These are phyloP conservation scores for Cutaneotrichosporon mucoides DNA, from an alignment of 1,284 basidiomycete species.

Conservation along the genomic window DNA sequence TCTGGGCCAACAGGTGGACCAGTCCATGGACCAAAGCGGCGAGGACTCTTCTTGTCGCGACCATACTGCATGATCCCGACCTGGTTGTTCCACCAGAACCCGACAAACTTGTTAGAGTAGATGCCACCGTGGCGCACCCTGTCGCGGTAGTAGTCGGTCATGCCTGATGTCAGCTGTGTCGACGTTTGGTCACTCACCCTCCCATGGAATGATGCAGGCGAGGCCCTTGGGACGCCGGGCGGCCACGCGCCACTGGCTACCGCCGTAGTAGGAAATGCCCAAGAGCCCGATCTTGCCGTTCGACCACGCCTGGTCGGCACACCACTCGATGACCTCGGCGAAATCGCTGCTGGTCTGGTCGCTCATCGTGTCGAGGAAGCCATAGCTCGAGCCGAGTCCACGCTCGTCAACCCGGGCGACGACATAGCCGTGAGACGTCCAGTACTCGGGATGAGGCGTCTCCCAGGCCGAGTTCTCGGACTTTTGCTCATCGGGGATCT, in stretches of 20 bases:
- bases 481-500: slow-evolving; percentile 41
- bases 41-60: background rate
- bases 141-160: slow-evolving; percentile 45
- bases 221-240: slow-evolving; percentile 43
- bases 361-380: slow-evolving; percentile 39
- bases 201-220: slow-evolving; percentile 44
- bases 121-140: slow-evolving; percentile 42
- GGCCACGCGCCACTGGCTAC: slow-evolving; percentile 43
- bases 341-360: slow-evolving; percentile 38
- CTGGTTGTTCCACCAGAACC: slow-evolving; percentile 40
- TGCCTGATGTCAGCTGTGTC: slow-evolving; percentile 3
- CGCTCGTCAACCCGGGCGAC: slow-evolving; percentile 44
- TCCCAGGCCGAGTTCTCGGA: slow-evolving; percentile 40
- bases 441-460: slow-evolving; percentile 40
- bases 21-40: too few relatives aligned
- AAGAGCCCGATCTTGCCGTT: slow-evolving; percentile 42
- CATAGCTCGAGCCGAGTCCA: slow-evolving; percentile 36
- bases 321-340: slow-evolving; percentile 42
- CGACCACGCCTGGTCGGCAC: slow-evolving; percentile 40
- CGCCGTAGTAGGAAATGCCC: slow-evolving; percentile 44
- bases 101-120: slow-evolving; percentile 35
- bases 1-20: too few relatives aligned
- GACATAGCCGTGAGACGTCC: slow-evolving; percentile 40
- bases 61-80: slow-evolving; percentile 42
- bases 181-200: too few relatives aligned